phyloP scores from a whole-genome alignment of 805 yeast genomes.

The Lipomyces mesembrius region DNA sequence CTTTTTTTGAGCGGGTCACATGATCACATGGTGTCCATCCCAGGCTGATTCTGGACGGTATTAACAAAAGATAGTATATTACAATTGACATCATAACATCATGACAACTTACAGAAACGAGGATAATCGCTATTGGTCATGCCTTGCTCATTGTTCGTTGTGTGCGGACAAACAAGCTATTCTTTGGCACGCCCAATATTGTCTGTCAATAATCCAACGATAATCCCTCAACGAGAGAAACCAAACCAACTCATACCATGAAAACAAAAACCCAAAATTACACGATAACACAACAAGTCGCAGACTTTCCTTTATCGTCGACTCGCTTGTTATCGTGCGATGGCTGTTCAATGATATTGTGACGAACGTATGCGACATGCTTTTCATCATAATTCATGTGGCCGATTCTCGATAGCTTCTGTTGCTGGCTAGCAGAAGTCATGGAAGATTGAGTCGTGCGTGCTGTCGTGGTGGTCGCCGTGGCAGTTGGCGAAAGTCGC shows the following conservation, averaged over 20 bases:
- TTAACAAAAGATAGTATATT: too few relatives aligned
- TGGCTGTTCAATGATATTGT: neutral
- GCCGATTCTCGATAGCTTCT: neutral
- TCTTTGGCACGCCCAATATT: neutral
- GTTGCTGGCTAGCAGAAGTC: neutral
- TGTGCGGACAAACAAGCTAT: neutral
- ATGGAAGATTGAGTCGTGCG: neutral
- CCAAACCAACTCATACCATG: neutral
- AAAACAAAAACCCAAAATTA: neutral
- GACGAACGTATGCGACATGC: neutral
- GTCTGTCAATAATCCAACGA: neutral
- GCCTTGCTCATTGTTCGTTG: too few relatives aligned
- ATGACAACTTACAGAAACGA: too few relatives aligned
- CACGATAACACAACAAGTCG: neutral
- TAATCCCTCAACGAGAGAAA: neutral
- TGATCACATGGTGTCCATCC: too few relatives aligned
- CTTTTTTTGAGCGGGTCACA: too few relatives aligned
- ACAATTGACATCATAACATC: too few relatives aligned
- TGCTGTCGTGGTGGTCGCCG: conserved; percentile 3
- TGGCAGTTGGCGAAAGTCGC: neutral
- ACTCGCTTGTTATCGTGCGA: neutral
- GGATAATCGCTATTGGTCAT: too few relatives aligned
- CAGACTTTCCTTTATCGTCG: neutral
- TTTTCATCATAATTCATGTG: neutral
- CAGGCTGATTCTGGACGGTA: too few relatives aligned